These are phyloP conservation scores for Begonia fuchsioides DNA, from an alignment of 306 rosid species.

Conservation along the genomic window DNA sequence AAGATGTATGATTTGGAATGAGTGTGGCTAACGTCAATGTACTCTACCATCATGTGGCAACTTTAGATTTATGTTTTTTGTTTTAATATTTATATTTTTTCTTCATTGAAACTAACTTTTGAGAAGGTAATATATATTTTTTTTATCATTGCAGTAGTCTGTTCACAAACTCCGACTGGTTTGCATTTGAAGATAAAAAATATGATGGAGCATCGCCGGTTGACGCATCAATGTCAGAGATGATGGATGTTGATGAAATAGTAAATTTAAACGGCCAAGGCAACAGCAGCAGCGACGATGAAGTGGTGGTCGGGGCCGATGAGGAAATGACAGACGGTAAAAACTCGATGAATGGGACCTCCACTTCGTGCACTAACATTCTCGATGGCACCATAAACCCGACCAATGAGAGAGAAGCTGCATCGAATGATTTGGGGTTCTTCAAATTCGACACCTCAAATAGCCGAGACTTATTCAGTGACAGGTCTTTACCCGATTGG, in stretches of 20 bases:
- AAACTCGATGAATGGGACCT: slow-evolving; percentile 34
- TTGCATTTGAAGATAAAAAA: slow-evolving; percentile 91
- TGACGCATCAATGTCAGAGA: slow-evolving; percentile 57
- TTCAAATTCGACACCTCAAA: slow-evolving; percentile 67
- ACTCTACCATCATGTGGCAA: no score
- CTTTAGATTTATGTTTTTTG: no score
- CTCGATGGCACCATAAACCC: no score
- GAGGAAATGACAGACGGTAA: slow-evolving; percentile 51
- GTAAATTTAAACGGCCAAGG: slow-evolving; percentile 60
- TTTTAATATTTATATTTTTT: no score
- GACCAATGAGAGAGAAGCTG: slow-evolving; percentile 10
- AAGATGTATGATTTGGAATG: no score
- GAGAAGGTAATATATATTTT: no score
- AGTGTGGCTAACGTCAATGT: no score
- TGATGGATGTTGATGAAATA: slow-evolving; percentile 49
- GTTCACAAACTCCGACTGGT: slow-evolving; percentile 97
- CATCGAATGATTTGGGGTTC: slow-evolving; percentile 56
- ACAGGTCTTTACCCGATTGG: slow-evolving; percentile 84
- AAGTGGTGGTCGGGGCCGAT: slow-evolving; percentile 82
- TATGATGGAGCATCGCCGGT: slow-evolving; percentile 27
- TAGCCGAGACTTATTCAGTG: slow-evolving; percentile 50
- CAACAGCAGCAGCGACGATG: slow-evolving; percentile 77
- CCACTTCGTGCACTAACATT: slow-evolving; percentile 47
- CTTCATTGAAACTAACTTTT: no score
- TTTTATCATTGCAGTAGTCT: slow-evolving; percentile 42